Evolutionary conservation across 2,329 filamentous ascomycete species (phyloP), one percentile per base, ranked within the genome.

Genomic region (Cordyceps cicadae): DNA sequence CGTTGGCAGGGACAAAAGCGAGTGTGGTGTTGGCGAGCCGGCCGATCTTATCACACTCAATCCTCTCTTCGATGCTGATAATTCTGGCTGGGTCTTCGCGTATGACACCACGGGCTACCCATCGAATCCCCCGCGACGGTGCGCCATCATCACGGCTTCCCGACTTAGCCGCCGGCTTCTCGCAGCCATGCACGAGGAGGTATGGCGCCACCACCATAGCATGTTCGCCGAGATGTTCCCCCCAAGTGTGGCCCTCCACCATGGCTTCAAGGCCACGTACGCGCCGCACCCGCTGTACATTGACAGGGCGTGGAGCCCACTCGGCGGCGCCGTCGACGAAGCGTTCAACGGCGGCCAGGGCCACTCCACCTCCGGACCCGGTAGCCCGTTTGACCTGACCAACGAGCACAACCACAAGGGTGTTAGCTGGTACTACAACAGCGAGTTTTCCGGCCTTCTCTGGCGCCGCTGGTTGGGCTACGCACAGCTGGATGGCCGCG

Each of bases 201-300:
- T 86, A 51, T 86, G 79, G 72, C 79, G 81, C 32, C 78, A 83
- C 66, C 85, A 84, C 64, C 88, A 86, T 71, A 86, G 79, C 71
- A 91, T 87, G 87, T 92, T 89, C 70, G 84, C 82, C 29, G 89
- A 92, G 72, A 92, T 92, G 89, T 91, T 87, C 74, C 88, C 88
- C 1, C 81, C 87, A 0, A 83, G 81, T 0, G 81, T 85, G 69
- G 87, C 88, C 0, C 76, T 92, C 5, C 88, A 91, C 66, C 88
- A 90, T 68, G 88, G 89, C 1, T 78, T 90, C 67, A 92, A 92
- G 74, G 89, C 87, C 24, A 86, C 90, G 0, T 90, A 87, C 67
- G 90, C 88, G 0, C 91, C 91, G 0, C 91, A 96, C 64, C 89
- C 91, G 0, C 84, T 94, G 51, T 94, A 86, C 72, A 76, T 90